These are phyloP conservation scores for Amylocarpus encephaloides DNA, from an alignment of 2,329 filamentous ascomycete genomes.

Conservation along the genomic window DNA sequence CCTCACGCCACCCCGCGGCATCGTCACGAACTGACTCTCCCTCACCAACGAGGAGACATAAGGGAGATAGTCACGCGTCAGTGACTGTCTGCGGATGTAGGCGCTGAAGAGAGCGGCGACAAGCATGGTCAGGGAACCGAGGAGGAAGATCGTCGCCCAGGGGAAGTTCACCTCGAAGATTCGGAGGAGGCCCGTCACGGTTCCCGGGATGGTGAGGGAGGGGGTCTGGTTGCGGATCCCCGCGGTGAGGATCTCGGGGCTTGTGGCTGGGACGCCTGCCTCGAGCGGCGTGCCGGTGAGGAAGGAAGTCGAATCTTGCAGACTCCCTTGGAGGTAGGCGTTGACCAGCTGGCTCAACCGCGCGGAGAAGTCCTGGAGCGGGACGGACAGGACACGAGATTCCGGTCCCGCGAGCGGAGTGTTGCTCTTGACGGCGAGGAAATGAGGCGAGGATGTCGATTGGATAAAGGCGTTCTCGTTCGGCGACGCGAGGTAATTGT, in stretches of 20 bases:
- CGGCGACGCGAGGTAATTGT: conserved; percentile 20
- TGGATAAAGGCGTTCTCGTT: conserved; percentile 16
- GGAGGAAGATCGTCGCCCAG: conserved; percentile 15
- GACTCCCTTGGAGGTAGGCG: conserved; percentile 14
- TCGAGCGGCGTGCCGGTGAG: conserved; percentile 6
- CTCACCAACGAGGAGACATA: conserved; percentile 12
- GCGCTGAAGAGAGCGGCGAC: conserved; percentile 12
- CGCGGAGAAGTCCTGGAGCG: conserved; percentile 15
- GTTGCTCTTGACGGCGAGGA: neutral
- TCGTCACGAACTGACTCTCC: conserved; percentile 10
- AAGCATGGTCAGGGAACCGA: conserved; percentile 9
- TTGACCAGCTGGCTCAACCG: conserved; percentile 17
- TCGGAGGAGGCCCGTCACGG: neutral
- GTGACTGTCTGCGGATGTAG: conserved; percentile 7
- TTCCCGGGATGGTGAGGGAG: conserved; percentile 11
- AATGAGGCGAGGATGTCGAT: conserved; percentile 8
- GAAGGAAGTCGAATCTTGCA: conserved; percentile 8
- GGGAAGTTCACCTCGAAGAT: conserved; percentile 7
- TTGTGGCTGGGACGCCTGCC: neutral
- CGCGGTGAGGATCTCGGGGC: neutral
- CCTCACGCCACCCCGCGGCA: conserved; percentile 14
- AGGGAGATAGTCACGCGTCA: conserved; percentile 12
- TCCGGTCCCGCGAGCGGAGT: neutral
- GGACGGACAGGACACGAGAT: conserved; percentile 11
- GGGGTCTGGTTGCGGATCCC: conserved; percentile 2